Conservation (phyloP, 176 grass and related monocot genomes). For the Eragrostis nindensis region DNA sequence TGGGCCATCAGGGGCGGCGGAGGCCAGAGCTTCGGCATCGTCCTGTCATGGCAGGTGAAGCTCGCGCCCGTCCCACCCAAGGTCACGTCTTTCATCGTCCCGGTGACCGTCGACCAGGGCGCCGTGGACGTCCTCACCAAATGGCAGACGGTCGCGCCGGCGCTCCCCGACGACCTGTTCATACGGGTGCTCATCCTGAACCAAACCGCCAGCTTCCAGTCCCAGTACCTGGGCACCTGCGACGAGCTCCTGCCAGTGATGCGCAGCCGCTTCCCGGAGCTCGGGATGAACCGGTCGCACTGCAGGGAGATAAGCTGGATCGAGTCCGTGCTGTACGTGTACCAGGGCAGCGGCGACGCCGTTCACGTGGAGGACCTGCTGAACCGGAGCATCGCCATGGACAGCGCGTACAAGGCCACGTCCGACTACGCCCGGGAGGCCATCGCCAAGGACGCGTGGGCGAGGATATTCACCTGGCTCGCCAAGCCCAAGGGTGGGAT, state of each 20-base stretch:
- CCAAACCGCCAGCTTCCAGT: conserved; percentile 33
- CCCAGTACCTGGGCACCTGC: conserved; percentile 47
- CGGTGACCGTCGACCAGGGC: conserved; percentile 31
- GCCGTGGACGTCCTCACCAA: conserved; percentile 46
- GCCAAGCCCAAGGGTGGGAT: conserved; percentile 29
- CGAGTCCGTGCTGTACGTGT: conserved; percentile 48
- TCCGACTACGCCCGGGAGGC: conserved; percentile 56
- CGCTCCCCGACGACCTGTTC: conserved; percentile 41
- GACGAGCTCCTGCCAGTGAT: conserved; percentile 34
- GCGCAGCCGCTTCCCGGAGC: conserved; percentile 49
- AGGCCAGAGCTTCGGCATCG: conserved; percentile 62
- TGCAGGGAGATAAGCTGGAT: conserved; percentile 64
- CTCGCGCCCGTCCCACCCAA: conserved; percentile 44
- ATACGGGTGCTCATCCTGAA: conserved; percentile 16
- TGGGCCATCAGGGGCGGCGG: conserved; percentile 63
- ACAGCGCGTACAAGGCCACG: conserved; percentile 37
- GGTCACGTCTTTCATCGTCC: conserved; percentile 46
- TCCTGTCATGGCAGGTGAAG: conserved; percentile 55
- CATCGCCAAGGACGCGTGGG: conserved; percentile 28
- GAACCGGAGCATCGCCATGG: conserved; percentile 28
- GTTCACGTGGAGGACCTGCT: conserved; percentile 36
- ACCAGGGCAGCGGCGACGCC: conserved; percentile 20
- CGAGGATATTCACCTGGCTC: conserved; percentile 20
- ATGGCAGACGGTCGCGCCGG: conserved; percentile 57
- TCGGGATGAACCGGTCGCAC: conserved; percentile 30